A percentile compares a stretch with the other conserved stretches of the same genome.
phyloP scores from a whole-genome alignment of 176 grass and related monocot species.

The Ensete glaucum region DNA sequence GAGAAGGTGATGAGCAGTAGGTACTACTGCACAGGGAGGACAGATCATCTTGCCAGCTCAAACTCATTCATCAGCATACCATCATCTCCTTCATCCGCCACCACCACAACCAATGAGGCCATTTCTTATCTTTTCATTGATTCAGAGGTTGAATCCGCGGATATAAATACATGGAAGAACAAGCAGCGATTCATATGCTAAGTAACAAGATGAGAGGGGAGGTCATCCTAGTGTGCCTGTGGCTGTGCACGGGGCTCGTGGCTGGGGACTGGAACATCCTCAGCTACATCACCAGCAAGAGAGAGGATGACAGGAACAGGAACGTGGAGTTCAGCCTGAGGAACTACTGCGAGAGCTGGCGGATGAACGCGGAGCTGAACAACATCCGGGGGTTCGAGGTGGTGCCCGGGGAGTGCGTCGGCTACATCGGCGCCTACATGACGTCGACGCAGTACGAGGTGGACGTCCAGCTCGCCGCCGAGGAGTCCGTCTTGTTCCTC shows the following conservation, averaged over 20 bases:
- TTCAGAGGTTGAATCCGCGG: neutral
- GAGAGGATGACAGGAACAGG: neutral
- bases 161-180: neutral
- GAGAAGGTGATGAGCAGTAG: neutral
- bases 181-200: neutral
- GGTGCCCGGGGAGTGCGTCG: constrained; percentile 5
- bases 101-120: neutral
- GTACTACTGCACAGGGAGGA: neutral
- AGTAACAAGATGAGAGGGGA: neutral
- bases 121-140: neutral
- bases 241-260: neutral
- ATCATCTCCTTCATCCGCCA: neutral
- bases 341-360: constrained; percentile 23
- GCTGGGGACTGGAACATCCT: constrained; percentile 20
- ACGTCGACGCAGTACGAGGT: constrained; percentile 16
- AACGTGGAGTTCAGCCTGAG: neutral
- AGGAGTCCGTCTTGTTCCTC: constrained; percentile 7
- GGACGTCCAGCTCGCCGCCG: constrained; percentile 14
- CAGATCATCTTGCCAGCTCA: neutral
- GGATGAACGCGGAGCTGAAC: constrained; percentile 21
- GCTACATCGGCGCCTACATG: constrained; percentile 13
- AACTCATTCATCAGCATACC: neutral
- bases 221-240: neutral
- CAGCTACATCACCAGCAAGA: constrained; percentile 10
- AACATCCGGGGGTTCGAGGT: constrained; percentile 19